Base-by-base conservation (phyloP, 208 protist genomes). In the Leishmania gerbilli region DNA sequence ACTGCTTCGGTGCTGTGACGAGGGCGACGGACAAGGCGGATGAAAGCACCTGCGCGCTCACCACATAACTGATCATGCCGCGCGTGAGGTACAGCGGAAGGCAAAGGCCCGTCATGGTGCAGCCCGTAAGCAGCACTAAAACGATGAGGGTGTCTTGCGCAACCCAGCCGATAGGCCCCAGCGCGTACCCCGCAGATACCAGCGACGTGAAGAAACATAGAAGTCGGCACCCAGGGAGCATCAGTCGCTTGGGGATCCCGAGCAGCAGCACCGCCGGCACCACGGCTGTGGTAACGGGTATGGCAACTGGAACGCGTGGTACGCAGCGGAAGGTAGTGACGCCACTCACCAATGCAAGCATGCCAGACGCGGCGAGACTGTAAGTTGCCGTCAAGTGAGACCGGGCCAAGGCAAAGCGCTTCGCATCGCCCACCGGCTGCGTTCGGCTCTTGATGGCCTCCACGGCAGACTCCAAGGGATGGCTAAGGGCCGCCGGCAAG, bases 1-100 rank as follows among this genome's bases (percentile, higher is more conserved):
- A 83, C 68, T 79, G 74, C 67, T 68, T 87, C 0, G 90, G 90
- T 3, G 87, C 79, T 1, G 91, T 95, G 55, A 95, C 80, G 5
- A 90, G 79, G 0, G 89, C 86, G 1, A 93, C 56, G 3, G 91
- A 89, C 4, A 95, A 80, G 0, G 94, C 84, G 17, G 85, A 87
- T 24, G 94, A 94, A 13, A 97, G 84, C 37, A 97, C 78, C 78
- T 97, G 92, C 15, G 94, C 81, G 56, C 90, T 94, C 65, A 91
- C 55, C 27, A 95, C 84, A 79, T 95, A 97, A 81, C 90, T 95
- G n/a, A 94, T 78, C 89, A 97, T 91, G 37, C 94, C 94, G 21
- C 94, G 92, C 24, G 94, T 97, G 19, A 97, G 62, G 82, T 93
- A 95, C 1, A 97, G 87, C 9, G 94, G 92, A 1, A 95, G 40